Base-by-base conservation (phyloP, 164 flowering plant species). In the Vitis riparia region DNA sequence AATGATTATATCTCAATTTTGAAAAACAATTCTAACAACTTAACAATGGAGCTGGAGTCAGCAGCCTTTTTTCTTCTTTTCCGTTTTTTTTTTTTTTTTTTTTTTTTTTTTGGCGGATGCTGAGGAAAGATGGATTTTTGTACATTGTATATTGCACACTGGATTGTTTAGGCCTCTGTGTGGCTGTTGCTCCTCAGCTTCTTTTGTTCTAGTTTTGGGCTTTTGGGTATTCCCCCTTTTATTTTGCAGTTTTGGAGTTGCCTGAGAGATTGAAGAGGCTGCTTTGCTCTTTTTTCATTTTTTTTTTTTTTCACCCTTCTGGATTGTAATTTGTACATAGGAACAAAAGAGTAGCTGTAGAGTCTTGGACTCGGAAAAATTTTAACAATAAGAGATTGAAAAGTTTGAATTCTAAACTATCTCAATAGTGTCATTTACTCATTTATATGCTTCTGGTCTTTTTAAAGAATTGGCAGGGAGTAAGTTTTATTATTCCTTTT, bases 301-400 rank as follows among this genome's bases (percentile, higher is more conserved):
- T 44, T 8, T 44, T 65, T 44, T 8, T n/a, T 11, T 67, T 55
- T 44, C 19, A 11, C 51, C 59, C 48, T 48, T 70, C 55, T 51
- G 59, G 53, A 68, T 55, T 71, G 67, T 63, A 68, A 65, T 23
- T 51, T 77, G 77, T 77, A 74, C 71, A 77, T 73, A 73, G 30
- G 13, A 51, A 23, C 56, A 56, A 16, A 51, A 17, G 11, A 62
- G 44, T 37, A 6, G 44, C 44, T 37, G 44, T 37, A 6, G 44
- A 51, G 5, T 37, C 7, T 37, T 37, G 44, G 0, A 37, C 44
- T 37, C 44, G 44, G 10, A 49, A 50, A 50, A 9, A 9, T 37
- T 37, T 37, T 37, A 37, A 37, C 44, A 37, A 37, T 37, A 37
- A 37, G 44, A 37, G 44, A 37, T 37, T 37, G 44, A 37, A 37